These are phyloP conservation scores for Coemansia javaensis DNA, from an alignment of 192 early-diverging fungal species.

Conservation along the genomic window DNA sequence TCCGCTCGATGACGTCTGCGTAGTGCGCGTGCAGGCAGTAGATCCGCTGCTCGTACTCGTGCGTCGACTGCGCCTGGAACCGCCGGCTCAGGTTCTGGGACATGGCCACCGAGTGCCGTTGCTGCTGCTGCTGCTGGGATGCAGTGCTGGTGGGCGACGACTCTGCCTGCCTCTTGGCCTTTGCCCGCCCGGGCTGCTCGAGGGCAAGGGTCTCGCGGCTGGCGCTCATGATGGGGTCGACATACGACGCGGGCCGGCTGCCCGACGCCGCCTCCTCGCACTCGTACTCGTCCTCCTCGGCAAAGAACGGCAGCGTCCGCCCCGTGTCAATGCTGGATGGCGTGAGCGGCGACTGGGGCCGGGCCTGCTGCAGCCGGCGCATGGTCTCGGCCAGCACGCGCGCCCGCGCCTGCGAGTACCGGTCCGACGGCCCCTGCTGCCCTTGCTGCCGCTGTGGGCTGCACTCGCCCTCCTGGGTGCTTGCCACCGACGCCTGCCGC, in stretches of 20 bases:
- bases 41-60: slow-evolving; percentile 49
- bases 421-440: slow-evolving; percentile 1
- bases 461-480: slow-evolving; percentile 1
- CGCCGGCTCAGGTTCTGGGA: slow-evolving; percentile 41
- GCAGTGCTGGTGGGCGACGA: no score
- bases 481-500: no score
- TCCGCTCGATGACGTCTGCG: slow-evolving; percentile 35
- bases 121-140: no score
- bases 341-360: slow-evolving; percentile 17
- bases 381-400: slow-evolving; percentile 34
- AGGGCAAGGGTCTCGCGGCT: slow-evolving; percentile 26
- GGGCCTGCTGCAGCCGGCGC: slow-evolving; percentile 21
- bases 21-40: slow-evolving; percentile 47
- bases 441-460: no score
- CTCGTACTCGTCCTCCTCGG: slow-evolving; percentile 32
- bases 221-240: slow-evolving; percentile 7
- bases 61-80: slow-evolving; percentile 30
- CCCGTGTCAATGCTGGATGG: slow-evolving; percentile 40
- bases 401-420: slow-evolving; percentile 31
- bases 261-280: slow-evolving; percentile 14
- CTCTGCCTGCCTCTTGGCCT: not conserved
- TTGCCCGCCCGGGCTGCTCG: no score
- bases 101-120: slow-evolving; percentile 41
- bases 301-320: slow-evolving; percentile 35
- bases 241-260: slow-evolving; percentile 13